phyloP scores from a whole-genome alignment of 257 asterid genomes.

The Phtheirospermum japonicum region DNA sequence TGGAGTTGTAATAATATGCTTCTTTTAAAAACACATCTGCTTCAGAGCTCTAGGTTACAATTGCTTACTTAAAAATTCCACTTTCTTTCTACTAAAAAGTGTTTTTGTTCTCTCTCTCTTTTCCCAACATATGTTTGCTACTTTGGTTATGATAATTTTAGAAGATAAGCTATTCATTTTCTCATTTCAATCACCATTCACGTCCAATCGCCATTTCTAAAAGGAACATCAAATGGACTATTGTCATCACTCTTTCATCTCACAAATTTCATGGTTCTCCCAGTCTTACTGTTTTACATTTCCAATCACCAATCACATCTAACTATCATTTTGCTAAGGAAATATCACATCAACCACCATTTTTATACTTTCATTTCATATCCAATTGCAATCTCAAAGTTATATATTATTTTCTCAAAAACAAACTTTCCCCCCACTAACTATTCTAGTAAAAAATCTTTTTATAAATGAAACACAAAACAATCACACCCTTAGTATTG shows the following conservation, averaged over 20 bases:
- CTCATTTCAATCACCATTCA: background rate
- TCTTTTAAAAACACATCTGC: background rate
- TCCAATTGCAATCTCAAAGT: background rate
- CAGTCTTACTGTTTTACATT: background rate
- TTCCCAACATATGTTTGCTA: background rate
- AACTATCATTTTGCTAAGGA: background rate
- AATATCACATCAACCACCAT: background rate
- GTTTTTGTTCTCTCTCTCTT: background rate
- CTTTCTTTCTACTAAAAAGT: background rate
- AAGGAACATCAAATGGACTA: background rate
- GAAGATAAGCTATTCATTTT: background rate
- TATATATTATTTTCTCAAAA: background rate
- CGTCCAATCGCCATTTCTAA: background rate
- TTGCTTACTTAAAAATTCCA: background rate
- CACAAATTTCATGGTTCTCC: background rate
- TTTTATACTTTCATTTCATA: background rate
- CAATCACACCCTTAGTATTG: background rate
- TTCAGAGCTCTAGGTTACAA: background rate
- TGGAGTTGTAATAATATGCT: constrained; percentile 4
- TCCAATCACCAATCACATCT: background rate
- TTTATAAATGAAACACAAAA: background rate
- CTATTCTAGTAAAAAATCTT: background rate
- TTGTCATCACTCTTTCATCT: background rate
- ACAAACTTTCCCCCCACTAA: background rate
- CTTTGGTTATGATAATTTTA: background rate